A percentile compares a stretch with the other conserved stretches of the same genome.
Evolutionary conservation across 164 flowering plant species (phyloP).

Genomic region (Hamamelis virginiana): DNA sequence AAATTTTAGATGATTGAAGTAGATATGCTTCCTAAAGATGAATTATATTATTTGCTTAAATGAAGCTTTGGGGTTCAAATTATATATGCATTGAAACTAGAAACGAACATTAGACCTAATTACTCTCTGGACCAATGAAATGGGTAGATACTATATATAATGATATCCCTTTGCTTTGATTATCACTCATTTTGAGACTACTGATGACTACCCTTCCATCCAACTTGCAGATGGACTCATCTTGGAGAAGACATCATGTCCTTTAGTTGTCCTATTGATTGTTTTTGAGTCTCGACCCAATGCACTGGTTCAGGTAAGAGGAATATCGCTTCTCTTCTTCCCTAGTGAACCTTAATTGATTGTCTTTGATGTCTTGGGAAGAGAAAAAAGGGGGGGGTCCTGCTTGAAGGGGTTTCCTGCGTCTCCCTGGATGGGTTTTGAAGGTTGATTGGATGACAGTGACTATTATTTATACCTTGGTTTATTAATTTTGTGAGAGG

Average conservation of each 20-base stretch:
- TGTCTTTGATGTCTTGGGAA: no score
- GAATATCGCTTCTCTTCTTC: neutral
- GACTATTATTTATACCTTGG: no score
- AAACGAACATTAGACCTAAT: neutral
- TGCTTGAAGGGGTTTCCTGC: no score
- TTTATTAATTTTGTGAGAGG: neutral
- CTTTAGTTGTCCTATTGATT: constrained; percentile 82
- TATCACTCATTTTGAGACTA: constrained; percentile 3
- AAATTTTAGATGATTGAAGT: neutral
- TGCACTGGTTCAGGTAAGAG: constrained; percentile 81
- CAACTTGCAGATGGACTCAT: constrained; percentile 81
- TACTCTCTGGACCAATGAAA: neutral
- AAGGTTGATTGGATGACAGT: no score
- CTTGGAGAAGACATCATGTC: constrained; percentile 75
- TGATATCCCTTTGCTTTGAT: neutral
- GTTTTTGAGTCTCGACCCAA: constrained; percentile 93
- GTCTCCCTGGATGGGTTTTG: no score
- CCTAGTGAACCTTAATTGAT: no score
- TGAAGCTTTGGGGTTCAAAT: neutral
- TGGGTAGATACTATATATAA: neutral
- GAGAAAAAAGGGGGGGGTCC: no score
- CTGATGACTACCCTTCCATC: constrained; percentile 20
- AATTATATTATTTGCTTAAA: neutral
- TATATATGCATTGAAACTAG: neutral
- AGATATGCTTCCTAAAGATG: neutral